Evolutionary conservation across 2,329 filamentous ascomycete genomes (phyloP).

Genomic region (Colletotrichum sp.): DNA sequence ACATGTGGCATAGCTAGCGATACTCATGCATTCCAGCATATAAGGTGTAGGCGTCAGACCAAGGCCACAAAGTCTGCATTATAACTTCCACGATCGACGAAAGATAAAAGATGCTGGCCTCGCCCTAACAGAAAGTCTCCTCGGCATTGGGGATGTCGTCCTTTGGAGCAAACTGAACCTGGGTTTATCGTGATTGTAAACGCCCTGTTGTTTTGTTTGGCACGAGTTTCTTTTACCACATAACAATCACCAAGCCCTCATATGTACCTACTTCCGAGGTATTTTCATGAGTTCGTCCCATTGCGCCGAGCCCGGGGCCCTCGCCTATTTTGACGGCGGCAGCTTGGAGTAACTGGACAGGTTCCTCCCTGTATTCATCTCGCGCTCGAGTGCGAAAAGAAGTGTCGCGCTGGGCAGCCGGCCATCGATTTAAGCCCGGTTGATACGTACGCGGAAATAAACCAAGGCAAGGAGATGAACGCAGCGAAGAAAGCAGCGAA

Average conservation of each 20-base stretch:
- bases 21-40: neutral
- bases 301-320: neutral
- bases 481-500: neutral
- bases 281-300: neutral
- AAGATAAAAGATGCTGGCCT: neutral
- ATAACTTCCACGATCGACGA: neutral
- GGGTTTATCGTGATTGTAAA: neutral
- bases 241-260: neutral
- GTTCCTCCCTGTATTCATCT: neutral
- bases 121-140: neutral
- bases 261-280: neutral
- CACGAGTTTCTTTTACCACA: neutral
- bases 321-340: neutral
- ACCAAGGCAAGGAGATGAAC: neutral
- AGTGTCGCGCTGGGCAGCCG: neutral
- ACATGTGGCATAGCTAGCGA: neutral
- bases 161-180: neutral
- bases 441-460: fast-evolving
- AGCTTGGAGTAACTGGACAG: neutral
- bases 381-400: neutral
- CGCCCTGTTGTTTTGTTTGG: neutral
- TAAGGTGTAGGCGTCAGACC: neutral
- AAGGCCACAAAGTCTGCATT: neutral
- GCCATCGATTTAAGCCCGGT: neutral
- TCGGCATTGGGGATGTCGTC: neutral